These are phyloP conservation scores for Verbena officinalis DNA, from an alignment of 257 asterid genomes.

Conservation along the genomic window DNA sequence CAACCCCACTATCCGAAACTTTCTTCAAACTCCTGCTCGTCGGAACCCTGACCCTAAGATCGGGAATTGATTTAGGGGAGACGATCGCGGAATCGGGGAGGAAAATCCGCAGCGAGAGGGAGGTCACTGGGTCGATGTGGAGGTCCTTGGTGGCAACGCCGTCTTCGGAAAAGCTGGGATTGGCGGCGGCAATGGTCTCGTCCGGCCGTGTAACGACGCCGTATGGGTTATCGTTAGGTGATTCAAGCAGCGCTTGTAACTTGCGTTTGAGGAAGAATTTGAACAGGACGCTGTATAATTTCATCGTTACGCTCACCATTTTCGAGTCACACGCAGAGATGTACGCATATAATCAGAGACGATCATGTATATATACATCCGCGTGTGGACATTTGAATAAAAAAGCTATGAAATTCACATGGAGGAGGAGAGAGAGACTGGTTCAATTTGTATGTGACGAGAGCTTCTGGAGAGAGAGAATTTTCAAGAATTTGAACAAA, in stretches of 20 bases:
- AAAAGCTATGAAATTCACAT: constrained; percentile 35
- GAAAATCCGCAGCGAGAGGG: constrained; percentile 70
- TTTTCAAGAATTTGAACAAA: constrained; percentile 30
- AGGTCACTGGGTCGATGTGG: constrained; percentile 68
- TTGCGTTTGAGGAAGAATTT: constrained; percentile 73
- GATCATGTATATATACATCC: background rate
- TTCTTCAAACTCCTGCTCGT: constrained; percentile 14
- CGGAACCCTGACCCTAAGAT: constrained; percentile 40
- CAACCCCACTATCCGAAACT: constrained; percentile 36
- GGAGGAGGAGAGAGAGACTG: constrained; percentile 25
- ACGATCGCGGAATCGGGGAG: constrained; percentile 65
- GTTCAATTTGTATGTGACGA: constrained; percentile 32
- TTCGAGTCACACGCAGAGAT: constrained; percentile 30
- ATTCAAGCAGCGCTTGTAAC: constrained; percentile 49
- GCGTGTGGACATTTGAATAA: constrained; percentile 14
- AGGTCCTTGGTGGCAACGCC: constrained; percentile 88
- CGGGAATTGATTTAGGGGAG: constrained; percentile 42
- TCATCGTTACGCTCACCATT: constrained; percentile 77
- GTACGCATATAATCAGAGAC: constrained; percentile 6
- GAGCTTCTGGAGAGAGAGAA: constrained; percentile 40
- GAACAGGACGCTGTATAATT: constrained; percentile 60
- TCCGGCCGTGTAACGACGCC: constrained; percentile 71
- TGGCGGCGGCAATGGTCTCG: constrained; percentile 55
- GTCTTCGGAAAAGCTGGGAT: constrained; percentile 64
- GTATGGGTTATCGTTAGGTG: constrained; percentile 26